These are phyloP conservation scores for Hapsidospora chrysogenum DNA, from an alignment of 495 filamentous ascomycete species.

Conservation along the genomic window DNA sequence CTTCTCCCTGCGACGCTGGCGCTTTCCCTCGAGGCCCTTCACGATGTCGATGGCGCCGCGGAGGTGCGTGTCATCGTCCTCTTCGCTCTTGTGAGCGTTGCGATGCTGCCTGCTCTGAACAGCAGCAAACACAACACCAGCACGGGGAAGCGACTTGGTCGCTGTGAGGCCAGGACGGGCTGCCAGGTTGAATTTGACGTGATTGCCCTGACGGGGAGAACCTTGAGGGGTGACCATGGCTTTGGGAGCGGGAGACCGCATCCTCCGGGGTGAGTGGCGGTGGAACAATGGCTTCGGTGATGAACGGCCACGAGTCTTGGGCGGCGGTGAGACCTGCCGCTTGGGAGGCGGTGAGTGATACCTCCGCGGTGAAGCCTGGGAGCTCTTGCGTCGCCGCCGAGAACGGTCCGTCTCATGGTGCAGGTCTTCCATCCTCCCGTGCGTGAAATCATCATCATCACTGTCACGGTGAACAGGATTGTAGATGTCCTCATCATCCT, in stretches of 20 bases:
- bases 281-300: conserved; percentile 45
- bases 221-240: conserved; percentile 22
- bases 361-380: conserved; percentile 20
- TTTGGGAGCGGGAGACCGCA: conserved; percentile 44
- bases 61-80: conserved; percentile 29
- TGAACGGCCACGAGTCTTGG: conserved; percentile 26
- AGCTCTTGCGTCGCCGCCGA: conserved; percentile 19
- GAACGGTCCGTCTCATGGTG: conserved; percentile 22
- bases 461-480: conserved; percentile 34
- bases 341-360: conserved; percentile 30
- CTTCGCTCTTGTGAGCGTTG: conserved; percentile 1
- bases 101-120: conserved; percentile 9
- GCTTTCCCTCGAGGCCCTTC: conserved; percentile 86
- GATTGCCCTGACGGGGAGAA: conserved; percentile 17
- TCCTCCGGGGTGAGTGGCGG: conserved; percentile 49
- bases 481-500: conserved; percentile 40
- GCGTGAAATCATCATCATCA: conserved; percentile 39
- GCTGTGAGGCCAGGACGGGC: conserved; percentile 44
- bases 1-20: conserved; percentile 79
- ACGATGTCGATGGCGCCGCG: conserved; percentile 93
- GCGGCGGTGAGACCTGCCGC: conserved; percentile 29
- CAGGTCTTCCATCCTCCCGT: conserved; percentile 40
- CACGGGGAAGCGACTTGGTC: conserved; percentile 66
- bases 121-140: conserved; percentile 57
- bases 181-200: conserved; percentile 14